A percentile compares a stretch with the other conserved stretches of the same genome.
These are phyloP conservation scores for Pythium sp. DNA, from an alignment of 352 stramenopile genomes.

Conservation along the genomic window DNA sequence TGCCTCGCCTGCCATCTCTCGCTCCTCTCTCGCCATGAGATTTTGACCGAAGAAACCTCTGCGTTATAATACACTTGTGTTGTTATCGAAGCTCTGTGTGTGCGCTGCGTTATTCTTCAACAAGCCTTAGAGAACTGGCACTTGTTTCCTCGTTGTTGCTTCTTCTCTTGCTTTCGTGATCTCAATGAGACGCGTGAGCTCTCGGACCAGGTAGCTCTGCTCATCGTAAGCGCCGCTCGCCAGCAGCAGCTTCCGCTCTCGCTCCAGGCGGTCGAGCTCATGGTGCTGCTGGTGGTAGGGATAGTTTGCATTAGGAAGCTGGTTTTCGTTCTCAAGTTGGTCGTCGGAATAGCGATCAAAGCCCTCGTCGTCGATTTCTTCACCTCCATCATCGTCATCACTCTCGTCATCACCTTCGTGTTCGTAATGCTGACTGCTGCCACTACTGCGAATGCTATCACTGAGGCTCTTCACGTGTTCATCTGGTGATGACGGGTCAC, in stretches of 20 bases:
- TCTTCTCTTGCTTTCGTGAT: slow-evolving; percentile 21
- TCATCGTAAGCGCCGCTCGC: slow-evolving; percentile 56
- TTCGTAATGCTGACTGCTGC: slow-evolving; percentile 19
- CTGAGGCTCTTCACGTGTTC: neutral
- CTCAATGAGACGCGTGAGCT: slow-evolving; percentile 61
- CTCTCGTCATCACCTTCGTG: slow-evolving; percentile 8
- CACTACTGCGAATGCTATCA: neutral
- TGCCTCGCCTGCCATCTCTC: neutral
- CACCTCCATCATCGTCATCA: neutral
- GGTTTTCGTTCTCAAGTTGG: slow-evolving; percentile 15
- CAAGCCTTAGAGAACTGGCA: slow-evolving; percentile 1
- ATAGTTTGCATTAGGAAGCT: neutral
- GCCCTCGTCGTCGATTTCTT: neutral
- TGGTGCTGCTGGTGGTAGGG: neutral
- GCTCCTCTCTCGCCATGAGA: slow-evolving; percentile 3
- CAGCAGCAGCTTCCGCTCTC: slow-evolving; percentile 57
- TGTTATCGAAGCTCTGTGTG: neutral
- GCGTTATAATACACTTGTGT: slow-evolving; percentile 5
- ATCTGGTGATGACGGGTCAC: neutral
- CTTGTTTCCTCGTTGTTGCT: neutral
- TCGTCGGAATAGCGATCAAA: neutral
- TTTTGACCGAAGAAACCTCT: slow-evolving; percentile 17
- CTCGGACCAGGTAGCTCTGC: slow-evolving; percentile 61
- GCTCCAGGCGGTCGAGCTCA: slow-evolving; percentile 47
- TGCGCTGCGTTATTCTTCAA: neutral